These are phyloP conservation scores for Marchantia paleacea DNA, from an alignment of 225 moss, liverwort and hornwort genomes.

Conservation along the genomic window DNA sequence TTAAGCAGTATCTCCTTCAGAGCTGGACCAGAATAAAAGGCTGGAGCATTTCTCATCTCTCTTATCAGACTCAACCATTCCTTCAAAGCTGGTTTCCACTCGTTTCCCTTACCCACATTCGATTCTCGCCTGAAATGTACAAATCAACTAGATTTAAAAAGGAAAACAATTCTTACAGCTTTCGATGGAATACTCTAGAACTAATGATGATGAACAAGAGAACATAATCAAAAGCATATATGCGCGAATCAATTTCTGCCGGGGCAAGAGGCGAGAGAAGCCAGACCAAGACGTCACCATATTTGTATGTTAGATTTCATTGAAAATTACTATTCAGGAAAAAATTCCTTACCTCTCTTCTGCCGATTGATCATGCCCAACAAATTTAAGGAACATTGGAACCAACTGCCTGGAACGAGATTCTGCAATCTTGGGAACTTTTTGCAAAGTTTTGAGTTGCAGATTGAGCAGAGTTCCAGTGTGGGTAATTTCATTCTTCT, in stretches of 20 bases:
- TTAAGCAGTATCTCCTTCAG: constrained; percentile 71
- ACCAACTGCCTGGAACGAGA: constrained; percentile 91
- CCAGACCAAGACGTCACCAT: no score
- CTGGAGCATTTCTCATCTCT: constrained; percentile 77
- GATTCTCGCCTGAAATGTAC: not conserved
- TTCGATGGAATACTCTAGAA: no score
- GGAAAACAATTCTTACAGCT: not conserved
- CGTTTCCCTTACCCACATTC: constrained; percentile 56
- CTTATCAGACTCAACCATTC: constrained; percentile 87
- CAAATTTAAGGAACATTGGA: constrained; percentile 82
- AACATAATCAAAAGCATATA: no score
- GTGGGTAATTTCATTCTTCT: constrained; percentile 51
- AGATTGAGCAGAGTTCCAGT: constrained; percentile 63
- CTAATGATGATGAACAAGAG: no score
- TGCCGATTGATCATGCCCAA: constrained; percentile 52
- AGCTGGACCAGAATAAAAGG: constrained; percentile 63
- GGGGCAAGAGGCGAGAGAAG: no score
- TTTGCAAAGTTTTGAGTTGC: constrained; percentile 62
- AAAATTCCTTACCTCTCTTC: constrained; percentile 41
- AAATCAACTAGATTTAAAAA: not conserved
- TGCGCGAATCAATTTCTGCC: no score
- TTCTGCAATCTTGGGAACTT: constrained; percentile 75
- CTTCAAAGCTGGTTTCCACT: constrained; percentile 79
- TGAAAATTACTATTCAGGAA: not conserved
- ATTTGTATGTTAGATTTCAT: not conserved